Evolutionary conservation across 2,329 filamentous ascomycete species (phyloP).

Genomic region (Epichloe uncinata): DNA sequence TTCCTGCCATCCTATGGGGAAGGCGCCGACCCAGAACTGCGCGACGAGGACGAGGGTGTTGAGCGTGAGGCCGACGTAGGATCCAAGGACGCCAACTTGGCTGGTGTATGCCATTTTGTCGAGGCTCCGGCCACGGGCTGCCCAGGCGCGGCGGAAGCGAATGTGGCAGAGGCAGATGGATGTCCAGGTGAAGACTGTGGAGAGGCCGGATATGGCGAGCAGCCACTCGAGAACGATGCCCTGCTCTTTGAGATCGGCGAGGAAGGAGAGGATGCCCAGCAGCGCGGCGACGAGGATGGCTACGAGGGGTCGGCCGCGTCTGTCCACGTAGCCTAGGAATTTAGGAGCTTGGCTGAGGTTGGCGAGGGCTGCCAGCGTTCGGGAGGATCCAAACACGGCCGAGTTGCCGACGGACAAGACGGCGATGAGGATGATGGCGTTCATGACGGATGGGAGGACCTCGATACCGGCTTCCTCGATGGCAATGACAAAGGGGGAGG

Average conservation of each 20-base stretch:
- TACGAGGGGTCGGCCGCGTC: conserved; percentile 63
- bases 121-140: conserved; percentile 51
- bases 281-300: conserved; percentile 55
- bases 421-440: conserved; percentile 83
- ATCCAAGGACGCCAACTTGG: conserved; percentile 66
- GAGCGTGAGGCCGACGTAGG: conserved; percentile 64
- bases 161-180: conserved; percentile 87
- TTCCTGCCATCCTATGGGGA: conserved; percentile 48
- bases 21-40: conserved; percentile 81
- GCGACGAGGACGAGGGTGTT: conserved; percentile 65
- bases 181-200: conserved; percentile 66
- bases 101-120: conserved; percentile 70
- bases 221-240: conserved; percentile 65
- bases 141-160: conserved; percentile 78
- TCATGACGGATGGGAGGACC: conserved; percentile 78
- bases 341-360: conserved; percentile 75
- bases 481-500: conserved; percentile 88
- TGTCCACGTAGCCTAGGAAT: conserved; percentile 69
- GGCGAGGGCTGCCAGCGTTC: conserved; percentile 78
- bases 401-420: conserved; percentile 88
- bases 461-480: conserved; percentile 74
- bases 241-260: conserved; percentile 51
- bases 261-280: conserved; percentile 61
- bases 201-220: conserved; percentile 58
- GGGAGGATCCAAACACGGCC: conserved; percentile 79